Percentiles rank a stretch among this genome's conserved stretches.
Evolutionary conservation across 108 stramenopile species (phyloP).

Genomic region (Poteriospumella lacustris): DNA sequence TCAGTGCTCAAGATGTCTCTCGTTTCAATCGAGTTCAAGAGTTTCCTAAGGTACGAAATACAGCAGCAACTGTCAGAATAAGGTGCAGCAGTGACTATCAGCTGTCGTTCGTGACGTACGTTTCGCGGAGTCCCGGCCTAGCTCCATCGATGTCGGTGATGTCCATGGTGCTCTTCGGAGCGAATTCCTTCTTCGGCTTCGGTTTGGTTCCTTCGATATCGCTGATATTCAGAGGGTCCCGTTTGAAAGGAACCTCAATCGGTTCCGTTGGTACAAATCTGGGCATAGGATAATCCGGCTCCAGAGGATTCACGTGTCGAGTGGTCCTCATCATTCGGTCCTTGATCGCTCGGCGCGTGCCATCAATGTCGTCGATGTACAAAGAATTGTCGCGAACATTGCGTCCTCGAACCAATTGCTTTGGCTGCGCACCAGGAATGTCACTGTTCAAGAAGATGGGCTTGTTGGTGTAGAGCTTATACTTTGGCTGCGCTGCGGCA

Average conservation of each 20-base stretch:
- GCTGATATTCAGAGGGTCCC: slow-evolving; percentile 34
- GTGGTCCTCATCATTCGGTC: slow-evolving; percentile 20
- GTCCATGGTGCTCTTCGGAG: slow-evolving; percentile 31
- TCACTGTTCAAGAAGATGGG: slow-evolving; percentile 35
- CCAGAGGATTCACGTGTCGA: slow-evolving; percentile 45
- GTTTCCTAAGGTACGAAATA: no score
- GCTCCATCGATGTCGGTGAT: slow-evolving; percentile 55
- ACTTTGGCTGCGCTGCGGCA: slow-evolving; percentile 25
- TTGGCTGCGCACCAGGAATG: slow-evolving; percentile 16
- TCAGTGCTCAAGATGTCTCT: not conserved
- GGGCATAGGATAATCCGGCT: slow-evolving; percentile 52
- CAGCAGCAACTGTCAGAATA: no score
- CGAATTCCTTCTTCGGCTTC: slow-evolving; percentile 33
- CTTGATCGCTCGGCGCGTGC: slow-evolving; percentile 31
- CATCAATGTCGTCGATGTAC: slow-evolving; percentile 52
- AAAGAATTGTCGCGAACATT: slow-evolving; percentile 41
- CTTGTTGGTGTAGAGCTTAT: slow-evolving; percentile 33
- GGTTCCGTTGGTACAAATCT: slow-evolving; percentile 22
- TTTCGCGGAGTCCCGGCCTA: slow-evolving; percentile 21
- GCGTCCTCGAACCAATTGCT: slow-evolving; percentile 4
- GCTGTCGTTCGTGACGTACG: not conserved
- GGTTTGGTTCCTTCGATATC: slow-evolving; percentile 53
- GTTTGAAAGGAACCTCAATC: slow-evolving; percentile 34
- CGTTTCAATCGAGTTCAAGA: slow-evolving; percentile 19
- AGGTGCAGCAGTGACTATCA: not conserved